Conservation (phyloP, 2,329 filamentous ascomycete species). For the Arthroderma sp. region DNA sequence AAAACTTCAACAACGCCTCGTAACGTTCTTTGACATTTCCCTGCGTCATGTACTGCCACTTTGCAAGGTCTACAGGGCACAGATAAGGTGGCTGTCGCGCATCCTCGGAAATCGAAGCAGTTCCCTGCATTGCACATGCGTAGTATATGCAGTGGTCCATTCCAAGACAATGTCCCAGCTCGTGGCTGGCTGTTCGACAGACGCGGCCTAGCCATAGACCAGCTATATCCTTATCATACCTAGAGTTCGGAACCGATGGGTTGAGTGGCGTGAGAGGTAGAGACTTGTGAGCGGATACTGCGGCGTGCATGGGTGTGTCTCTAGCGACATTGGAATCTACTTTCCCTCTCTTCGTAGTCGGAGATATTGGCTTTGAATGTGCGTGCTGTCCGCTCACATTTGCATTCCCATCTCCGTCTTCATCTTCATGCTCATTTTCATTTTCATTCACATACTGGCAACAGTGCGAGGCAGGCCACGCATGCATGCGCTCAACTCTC, state of each 20-base stretch:
- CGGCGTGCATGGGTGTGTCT: conserved; percentile 9
- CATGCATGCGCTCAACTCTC: conserved; percentile 38
- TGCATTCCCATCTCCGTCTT: not conserved
- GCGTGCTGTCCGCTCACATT: not conserved
- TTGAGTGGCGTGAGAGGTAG: not conserved
- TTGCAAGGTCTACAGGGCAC: conserved; percentile 20
- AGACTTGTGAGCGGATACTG: conserved; percentile 9
- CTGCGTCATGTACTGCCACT: conserved; percentile 15
- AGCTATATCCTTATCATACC: conserved; percentile 15
- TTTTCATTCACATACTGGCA: conserved; percentile 24
- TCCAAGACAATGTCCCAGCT: conserved; percentile 55
- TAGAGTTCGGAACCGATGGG: not conserved
- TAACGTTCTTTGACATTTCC: conserved; percentile 11
- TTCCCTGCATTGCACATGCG: conserved; percentile 24
- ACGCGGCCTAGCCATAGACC: conserved; percentile 46
- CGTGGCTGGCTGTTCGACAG: conserved; percentile 48
- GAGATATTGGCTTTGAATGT: not conserved
- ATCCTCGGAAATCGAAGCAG: conserved; percentile 19
- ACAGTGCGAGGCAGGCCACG: conserved; percentile 55
- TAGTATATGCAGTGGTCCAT: conserved; percentile 48
- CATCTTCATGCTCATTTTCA: not conserved
- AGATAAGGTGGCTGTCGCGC: conserved; percentile 22
- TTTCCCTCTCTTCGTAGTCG: not conserved
- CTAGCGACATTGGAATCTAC: not conserved
- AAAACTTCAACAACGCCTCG: conserved; percentile 14